phyloP scores from a whole-genome alignment of 306 rosid species.

The Rosa chinensis region DNA sequence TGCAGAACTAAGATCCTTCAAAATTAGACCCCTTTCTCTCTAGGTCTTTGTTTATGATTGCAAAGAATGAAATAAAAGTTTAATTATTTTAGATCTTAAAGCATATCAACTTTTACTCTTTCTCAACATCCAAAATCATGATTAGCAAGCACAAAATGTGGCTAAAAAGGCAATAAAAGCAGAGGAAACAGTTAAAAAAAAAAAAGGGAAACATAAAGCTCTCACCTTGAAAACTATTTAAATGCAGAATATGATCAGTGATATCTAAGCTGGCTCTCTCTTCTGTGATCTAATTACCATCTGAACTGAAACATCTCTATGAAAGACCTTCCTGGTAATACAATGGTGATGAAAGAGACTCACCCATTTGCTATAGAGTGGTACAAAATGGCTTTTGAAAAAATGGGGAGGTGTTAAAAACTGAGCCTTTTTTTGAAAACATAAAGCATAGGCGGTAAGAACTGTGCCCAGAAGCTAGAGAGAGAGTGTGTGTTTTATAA shows the following conservation, averaged over 20 bases:
- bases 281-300: slow-evolving; percentile 17
- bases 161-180: background rate
- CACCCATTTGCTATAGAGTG: slow-evolving; percentile 18
- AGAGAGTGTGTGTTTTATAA: slow-evolving; percentile 6
- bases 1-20: background rate
- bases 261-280: slow-evolving; percentile 10
- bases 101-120: background rate
- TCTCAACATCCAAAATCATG: slow-evolving; percentile 13
- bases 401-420: slow-evolving; percentile 7
- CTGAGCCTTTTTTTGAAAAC: slow-evolving; percentile 27
- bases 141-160: slow-evolving; percentile 1
- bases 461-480: slow-evolving; percentile 26
- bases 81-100: background rate
- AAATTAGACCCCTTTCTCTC: background rate
- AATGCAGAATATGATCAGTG: slow-evolving; percentile 17
- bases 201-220: background rate
- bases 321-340: slow-evolving; percentile 18
- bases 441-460: slow-evolving; percentile 34
- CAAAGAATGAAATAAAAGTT: background rate
- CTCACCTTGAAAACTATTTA: slow-evolving; percentile 22
- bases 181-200: background rate
- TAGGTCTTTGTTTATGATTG: background rate
- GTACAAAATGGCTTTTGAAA: slow-evolving; percentile 15
- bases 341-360: background rate
- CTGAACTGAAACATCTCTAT: slow-evolving; percentile 21